Evolutionary conservation across 257 asterid genomes (phyloP), one percentile per base, ranked within the genome.

Genomic region (Nicotiana tabacum): DNA sequence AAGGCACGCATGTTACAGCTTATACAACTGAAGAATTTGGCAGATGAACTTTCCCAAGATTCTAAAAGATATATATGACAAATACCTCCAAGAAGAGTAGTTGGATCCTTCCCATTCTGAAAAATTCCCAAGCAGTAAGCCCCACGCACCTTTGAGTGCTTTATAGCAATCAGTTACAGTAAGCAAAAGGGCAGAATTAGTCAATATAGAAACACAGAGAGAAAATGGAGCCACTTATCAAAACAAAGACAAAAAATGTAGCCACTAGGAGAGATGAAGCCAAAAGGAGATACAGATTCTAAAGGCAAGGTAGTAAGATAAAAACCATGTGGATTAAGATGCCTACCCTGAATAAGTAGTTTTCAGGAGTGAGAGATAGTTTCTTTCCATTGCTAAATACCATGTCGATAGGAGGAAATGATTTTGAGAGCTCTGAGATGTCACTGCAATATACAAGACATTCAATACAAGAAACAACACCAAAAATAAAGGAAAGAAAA

Each of bases 1-100:
- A 57, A 66, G 43, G 66, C 2, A 37, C 10, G 33, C 51, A 60
- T 33, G 33, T 21, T 24, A 62, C 29, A 62, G 33, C 12, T 24
- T 62, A 62, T 62, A 62, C 27, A 21, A 62, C 67, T 62, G 67
- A 62, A 24, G 67, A 62, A 21, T 62, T 24, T 62, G 67, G 67
- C 7, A 12, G 33, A 61, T 21, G 16, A 61, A 24, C 35, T 62
- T 62, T 62, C 27, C 35, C 67, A 62, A 62, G 67, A 62, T 62
- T 16, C 33, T 24, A 62, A 24, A 60, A 24, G 67, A 62, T 62
- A 62, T 9, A 27, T 24, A 62, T 62, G 15, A n/a, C 27, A 74
- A 24, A 55, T 92, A 96, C 99, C 99, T 85, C 99, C 99, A 87
- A 96, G 85, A 82, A 96, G 98, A 83, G 98, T 96, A 81, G 99